Conservation (phyloP, 169 alveolate genomes). For the Fabrea salina region DNA sequence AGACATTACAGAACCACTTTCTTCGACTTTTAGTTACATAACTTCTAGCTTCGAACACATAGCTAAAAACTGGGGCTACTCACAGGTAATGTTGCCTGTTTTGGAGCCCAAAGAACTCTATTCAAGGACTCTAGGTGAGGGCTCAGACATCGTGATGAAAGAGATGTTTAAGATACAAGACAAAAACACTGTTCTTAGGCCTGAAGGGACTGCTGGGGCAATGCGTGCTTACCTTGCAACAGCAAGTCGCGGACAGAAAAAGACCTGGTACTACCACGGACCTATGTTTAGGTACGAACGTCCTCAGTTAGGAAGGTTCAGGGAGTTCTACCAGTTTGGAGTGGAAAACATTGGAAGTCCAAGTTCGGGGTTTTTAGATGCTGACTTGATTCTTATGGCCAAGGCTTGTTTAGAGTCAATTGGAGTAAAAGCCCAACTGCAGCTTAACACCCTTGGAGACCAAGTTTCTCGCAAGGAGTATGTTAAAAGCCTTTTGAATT, state of each 20-base stretch:
- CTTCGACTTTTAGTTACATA: no score
- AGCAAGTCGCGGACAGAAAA: not conserved
- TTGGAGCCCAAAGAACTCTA: not conserved
- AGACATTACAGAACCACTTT: no score
- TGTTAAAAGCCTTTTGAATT: not conserved
- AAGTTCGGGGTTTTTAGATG: not conserved
- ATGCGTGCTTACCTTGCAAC: conserved; percentile 4
- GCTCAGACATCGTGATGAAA: conserved; percentile 3
- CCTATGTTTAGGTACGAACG: conserved; percentile 24
- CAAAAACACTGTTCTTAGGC: not conserved
- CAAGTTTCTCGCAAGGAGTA: not conserved
- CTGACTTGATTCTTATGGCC: not conserved
- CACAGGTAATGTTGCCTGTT: not conserved
- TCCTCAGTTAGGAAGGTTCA: conserved; percentile 18
- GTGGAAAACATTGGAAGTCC: not conserved
- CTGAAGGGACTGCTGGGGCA: conserved; percentile 35
- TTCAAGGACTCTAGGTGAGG: not conserved
- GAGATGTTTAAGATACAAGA: conserved; percentile 22
- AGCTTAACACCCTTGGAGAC: conserved; percentile 11
- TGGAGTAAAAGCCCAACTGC: not conserved
- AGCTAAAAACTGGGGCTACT: not conserved
- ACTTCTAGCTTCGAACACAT: not conserved
- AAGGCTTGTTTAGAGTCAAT: not conserved
- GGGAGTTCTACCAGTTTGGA: conserved; percentile 28
- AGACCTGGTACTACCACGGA: conserved; percentile 7